Percentiles rank a stretch among this genome's conserved stretches.
Conservation (phyloP, 345 rosid genomes). For the Arabidopsis thaliana region DNA sequence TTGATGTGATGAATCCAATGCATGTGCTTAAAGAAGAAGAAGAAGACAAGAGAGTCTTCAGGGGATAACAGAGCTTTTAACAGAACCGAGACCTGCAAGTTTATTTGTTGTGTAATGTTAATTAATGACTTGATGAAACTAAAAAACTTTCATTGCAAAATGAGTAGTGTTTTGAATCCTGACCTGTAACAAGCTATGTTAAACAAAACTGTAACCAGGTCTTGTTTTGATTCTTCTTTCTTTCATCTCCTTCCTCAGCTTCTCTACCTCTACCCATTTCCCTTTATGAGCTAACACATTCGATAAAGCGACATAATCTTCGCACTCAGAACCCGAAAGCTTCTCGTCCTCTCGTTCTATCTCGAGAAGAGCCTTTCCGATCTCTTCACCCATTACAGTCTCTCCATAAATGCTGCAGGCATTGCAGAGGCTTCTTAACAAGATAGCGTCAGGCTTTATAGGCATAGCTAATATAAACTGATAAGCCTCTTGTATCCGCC, state of each 20-base stretch:
- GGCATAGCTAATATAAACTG: conserved; percentile 55
- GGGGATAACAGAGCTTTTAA: conserved; percentile 17
- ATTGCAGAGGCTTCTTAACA: conserved; percentile 59
- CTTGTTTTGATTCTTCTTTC: conserved; percentile 37
- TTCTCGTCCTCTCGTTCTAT: conserved; percentile 33
- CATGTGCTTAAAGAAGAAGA: conserved; percentile 26
- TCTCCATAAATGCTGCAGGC: conserved; percentile 61
- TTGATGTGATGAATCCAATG: conserved; percentile 27
- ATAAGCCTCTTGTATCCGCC: conserved; percentile 57
- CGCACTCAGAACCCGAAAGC: conserved; percentile 35
- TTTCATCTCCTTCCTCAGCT: conserved; percentile 47
- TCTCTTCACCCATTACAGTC: conserved; percentile 52
- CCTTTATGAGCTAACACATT: conserved; percentile 62
- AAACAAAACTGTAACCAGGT: conserved; percentile 43
- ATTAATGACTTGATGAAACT: not conserved
- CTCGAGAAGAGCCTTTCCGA: conserved; percentile 52
- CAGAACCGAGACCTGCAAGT: conserved; percentile 19
- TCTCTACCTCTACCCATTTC: conserved; percentile 63
- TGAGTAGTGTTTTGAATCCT: conserved; percentile 10
- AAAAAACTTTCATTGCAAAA: not conserved
- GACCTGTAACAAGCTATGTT: conserved; percentile 25
- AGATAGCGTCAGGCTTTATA: conserved; percentile 50
- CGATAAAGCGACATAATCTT: conserved; percentile 63
- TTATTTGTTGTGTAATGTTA: conserved; percentile 26
- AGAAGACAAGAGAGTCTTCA: conserved; percentile 36